Conservation (phyloP, 352 stramenopile species). For the Phytophthora boehmeriae region DNA sequence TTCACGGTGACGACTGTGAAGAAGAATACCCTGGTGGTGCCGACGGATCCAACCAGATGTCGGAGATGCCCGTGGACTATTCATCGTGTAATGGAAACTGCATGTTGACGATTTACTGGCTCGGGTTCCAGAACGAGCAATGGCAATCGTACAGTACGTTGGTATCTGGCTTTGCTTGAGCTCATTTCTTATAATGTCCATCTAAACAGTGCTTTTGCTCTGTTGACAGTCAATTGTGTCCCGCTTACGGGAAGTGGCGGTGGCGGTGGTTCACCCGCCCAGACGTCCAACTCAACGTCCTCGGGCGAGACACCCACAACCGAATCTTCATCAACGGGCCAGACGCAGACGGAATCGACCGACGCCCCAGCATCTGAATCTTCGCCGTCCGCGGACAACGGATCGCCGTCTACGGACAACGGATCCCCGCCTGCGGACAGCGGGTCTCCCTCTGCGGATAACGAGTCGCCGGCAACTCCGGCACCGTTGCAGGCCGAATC, state of each 20-base stretch:
- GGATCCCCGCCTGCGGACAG: no score
- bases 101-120: slow-evolving; percentile 54
- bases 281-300: no score
- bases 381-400: no score
- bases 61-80: slow-evolving; percentile 41
- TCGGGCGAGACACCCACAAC: no score
- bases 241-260: slow-evolving; percentile 22
- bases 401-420: no score
- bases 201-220: no score
- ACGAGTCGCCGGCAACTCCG: no score
- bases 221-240: slow-evolving; percentile 31
- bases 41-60: slow-evolving; percentile 21
- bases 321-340: slow-evolving; percentile 1
- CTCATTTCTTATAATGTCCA: no score
- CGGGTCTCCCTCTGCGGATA: no score
- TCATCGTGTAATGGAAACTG: slow-evolving; percentile 43
- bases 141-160: slow-evolving; percentile 55
- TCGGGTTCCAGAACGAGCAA: slow-evolving; percentile 41
- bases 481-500: background rate
- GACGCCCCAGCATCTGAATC: slow-evolving; percentile 1
- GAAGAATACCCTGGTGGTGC: slow-evolving; percentile 31
- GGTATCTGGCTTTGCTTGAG: background rate
- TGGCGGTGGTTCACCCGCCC: no score
- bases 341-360: slow-evolving; percentile 10
- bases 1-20: slow-evolving; percentile 45